These are phyloP conservation scores for Selaginella tamariscina DNA, from an alignment of 75 land plant genomes.

Conservation along the genomic window DNA sequence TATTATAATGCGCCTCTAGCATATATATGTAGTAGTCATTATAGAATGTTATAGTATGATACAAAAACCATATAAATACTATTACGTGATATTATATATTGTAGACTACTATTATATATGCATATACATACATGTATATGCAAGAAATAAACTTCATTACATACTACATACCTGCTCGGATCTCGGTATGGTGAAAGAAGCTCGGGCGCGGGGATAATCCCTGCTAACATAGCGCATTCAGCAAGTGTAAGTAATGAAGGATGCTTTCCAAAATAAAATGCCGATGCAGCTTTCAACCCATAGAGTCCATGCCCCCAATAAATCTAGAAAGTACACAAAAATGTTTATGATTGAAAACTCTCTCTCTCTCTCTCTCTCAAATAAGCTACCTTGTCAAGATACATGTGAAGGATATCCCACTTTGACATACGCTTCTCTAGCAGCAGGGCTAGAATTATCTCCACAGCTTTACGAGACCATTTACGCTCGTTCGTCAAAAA, in stretches of 20 bases:
- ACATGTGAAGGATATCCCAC: slow-evolving; percentile 39
- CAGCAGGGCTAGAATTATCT: slow-evolving; percentile 40
- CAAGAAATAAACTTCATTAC: background rate
- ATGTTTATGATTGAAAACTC: background rate
- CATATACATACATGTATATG: no score
- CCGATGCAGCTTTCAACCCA: slow-evolving; percentile 56
- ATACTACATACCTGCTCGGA: slow-evolving; percentile 32
- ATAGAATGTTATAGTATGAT: no score
- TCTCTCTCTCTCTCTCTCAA: background rate
- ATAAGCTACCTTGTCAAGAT: slow-evolving; percentile 38
- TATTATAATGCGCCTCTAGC: no score
- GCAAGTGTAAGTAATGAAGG: slow-evolving; percentile 42
- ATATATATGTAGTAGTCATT: no score
- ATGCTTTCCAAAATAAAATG: slow-evolving; percentile 59
- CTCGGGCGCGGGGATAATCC: slow-evolving; percentile 65
- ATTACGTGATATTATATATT: no score
- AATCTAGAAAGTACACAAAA: slow-evolving; percentile 26
- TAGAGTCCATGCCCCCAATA: slow-evolving; percentile 73
- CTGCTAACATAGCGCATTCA: slow-evolving; percentile 63
- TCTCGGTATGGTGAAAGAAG: slow-evolving; percentile 48
- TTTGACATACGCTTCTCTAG: slow-evolving; percentile 49
- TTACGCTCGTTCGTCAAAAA: slow-evolving; percentile 45
- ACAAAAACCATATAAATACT: no score
- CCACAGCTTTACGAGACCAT: slow-evolving; percentile 43
- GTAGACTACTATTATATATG: no score